Base-by-base conservation (phyloP, 192 early-diverging fungal genomes). In the Backusella morwellensis region DNA sequence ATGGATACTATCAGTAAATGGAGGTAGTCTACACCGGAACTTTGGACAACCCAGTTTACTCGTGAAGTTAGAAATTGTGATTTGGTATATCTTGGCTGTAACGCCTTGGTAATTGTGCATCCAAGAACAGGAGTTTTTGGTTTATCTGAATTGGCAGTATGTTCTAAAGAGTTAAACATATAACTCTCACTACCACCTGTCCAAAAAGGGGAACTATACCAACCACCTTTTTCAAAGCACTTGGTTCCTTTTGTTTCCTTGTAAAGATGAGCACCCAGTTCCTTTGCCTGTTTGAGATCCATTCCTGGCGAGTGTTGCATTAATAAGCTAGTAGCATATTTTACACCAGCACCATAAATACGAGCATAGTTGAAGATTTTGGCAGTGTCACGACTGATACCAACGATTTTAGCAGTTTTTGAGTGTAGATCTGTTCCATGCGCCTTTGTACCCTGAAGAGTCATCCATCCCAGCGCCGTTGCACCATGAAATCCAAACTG, bases 1-100 rank as follows among this genome's bases (percentile, higher is more conserved):
- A 97, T 95, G 7, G 94, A 91, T 0, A 94, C 94, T 15, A 99
- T 81, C 11, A 99, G 83, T 69, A 99, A 81, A 78, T 99, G 97
- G 9, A 99, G 82, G 78, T 99, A 99, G 75, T 99, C 97, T 32
- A 98, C 97, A 21, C 97, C 98, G 1, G 97, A 98, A 26, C 96
- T 97, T 83, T 99, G 98, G 5, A 99, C 97, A 1, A 94, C 96
- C 98, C 98, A 99, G 81, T 99, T 99, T 50, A 98, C 86, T 17
- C 97, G 88, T 38, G 92, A 95, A 0, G 95, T 95, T 85, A 95
- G 85, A 80, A 90, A 98, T 72, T 92, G 82, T 34, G 74, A 74
- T 19, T 89, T 86, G 23, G 88, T 82, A 8, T 88, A 82, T 36
- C 83, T 82, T 23, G 88, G 88, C 68, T 89, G 86, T 68, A 99